Base-by-base conservation (phyloP, 768 basidiomycete genomes). In the Psilocybe tampanensis region DNA sequence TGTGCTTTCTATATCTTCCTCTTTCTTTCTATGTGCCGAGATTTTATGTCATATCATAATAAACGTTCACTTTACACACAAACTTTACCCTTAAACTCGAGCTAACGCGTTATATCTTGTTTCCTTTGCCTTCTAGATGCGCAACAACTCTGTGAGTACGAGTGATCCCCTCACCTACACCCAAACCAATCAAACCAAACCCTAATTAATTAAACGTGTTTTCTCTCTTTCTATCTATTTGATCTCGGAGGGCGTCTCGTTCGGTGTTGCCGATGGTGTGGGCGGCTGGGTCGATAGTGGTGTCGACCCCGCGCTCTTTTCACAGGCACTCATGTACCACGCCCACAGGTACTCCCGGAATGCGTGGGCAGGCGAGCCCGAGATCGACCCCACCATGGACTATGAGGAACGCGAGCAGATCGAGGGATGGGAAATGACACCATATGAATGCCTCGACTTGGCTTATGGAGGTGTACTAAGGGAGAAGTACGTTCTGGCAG, bases 201-300 rank as follows among this genome's bases (percentile, higher is more conserved):
- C 22, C 11, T 12, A 44, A 44, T 19, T 12, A 48, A 48, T 33
- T 32, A 48, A 60, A 55, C 48, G 47, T 57, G 54, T 56, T 29
- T 58, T 55, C 59, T 39, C 15, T 13, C 36, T 13, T 39, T 39
- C 15, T 6, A 13, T n/a, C 36, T n/a, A 76, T 80, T 29, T 77
- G 60, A 45, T 63, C 44, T 44, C 64, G 43, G 59, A 92, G 90
- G 90, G 90, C 21, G 69, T 92, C 24, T 83, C 89, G 2, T 78
- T 97, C 52, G 94, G 92, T 34, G 84, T 97, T 4, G 92, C 94
- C 36, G 95, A 98, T 64, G 95, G 95, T 18, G 94, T 97, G 3
- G 94, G 94, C 1, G 94, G 95, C 18, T 98, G 95, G 95, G 81
- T 84, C 47, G 84, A 88, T 34, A 82, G 84, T 23, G 90, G 92